These are phyloP conservation scores for Calonectria montana DNA, from an alignment of 2,329 filamentous ascomycete genomes.

Conservation along the genomic window DNA sequence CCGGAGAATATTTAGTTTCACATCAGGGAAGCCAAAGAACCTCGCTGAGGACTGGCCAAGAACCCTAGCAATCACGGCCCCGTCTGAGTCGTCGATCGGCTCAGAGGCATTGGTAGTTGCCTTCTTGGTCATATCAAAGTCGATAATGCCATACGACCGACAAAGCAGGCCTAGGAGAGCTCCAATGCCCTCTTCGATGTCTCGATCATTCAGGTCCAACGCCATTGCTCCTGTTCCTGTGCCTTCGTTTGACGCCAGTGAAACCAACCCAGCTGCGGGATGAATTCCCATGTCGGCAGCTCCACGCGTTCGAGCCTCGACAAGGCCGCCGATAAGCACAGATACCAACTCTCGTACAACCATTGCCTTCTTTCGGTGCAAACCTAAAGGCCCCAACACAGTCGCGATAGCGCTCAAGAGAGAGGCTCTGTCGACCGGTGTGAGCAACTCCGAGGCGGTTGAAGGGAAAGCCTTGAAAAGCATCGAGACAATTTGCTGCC, in stretches of 20 bases:
- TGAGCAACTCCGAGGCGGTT: slow-evolving; percentile 73
- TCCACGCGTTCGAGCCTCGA: slow-evolving; percentile 90
- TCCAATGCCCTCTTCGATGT: slow-evolving; percentile 75
- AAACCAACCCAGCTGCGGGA: slow-evolving; percentile 87
- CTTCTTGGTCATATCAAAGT: slow-evolving; percentile 53
- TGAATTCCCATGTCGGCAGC: slow-evolving; percentile 97
- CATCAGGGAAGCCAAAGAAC: slow-evolving; percentile 79
- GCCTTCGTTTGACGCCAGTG: slow-evolving; percentile 68
- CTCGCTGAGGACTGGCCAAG: slow-evolving; percentile 67
- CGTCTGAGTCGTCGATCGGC: slow-evolving; percentile 59
- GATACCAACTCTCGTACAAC: slow-evolving; percentile 87
- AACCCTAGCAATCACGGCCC: slow-evolving; percentile 67
- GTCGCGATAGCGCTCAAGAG: slow-evolving; percentile 88
- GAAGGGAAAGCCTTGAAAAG: slow-evolving; percentile 79
- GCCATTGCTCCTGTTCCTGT: slow-evolving; percentile 63
- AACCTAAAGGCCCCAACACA: slow-evolving; percentile 82
- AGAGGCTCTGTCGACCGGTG: slow-evolving; percentile 79
- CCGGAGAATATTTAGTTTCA: slow-evolving; percentile 89
- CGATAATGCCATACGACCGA: slow-evolving; percentile 73
- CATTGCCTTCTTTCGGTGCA: slow-evolving; percentile 91
- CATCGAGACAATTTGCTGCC: slow-evolving; percentile 72
- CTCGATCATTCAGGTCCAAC: slow-evolving; percentile 72
- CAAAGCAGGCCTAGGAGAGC: slow-evolving; percentile 71
- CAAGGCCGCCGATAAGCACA: slow-evolving; percentile 83
- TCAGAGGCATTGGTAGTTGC: slow-evolving; percentile 36